Percentiles rank a stretch among this genome's conserved stretches.
Evolutionary conservation across 1,284 basidiomycete genomes (phyloP).

Genomic region (Laetiporus sulphureus): DNA sequence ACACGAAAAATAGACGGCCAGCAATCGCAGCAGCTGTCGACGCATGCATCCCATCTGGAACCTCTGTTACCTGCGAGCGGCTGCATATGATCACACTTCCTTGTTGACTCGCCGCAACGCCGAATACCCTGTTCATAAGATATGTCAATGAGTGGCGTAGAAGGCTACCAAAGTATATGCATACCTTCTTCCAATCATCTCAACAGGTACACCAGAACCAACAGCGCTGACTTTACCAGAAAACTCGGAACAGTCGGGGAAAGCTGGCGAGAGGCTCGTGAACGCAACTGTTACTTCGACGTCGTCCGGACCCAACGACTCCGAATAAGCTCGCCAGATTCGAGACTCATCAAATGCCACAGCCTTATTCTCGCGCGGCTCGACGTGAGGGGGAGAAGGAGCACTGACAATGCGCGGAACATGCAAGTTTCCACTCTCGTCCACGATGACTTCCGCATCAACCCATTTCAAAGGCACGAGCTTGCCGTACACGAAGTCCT

Average conservation of each 20-base stretch:
- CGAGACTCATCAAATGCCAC: slow-evolving; percentile 6
- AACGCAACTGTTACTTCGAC: slow-evolving; percentile 12
- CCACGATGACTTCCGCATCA: slow-evolving; percentile 12
- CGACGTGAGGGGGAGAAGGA: slow-evolving; percentile 5
- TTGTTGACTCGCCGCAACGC: background rate
- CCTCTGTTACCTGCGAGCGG: background rate
- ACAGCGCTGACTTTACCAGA: slow-evolving; percentile 4
- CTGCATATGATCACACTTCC: slow-evolving; percentile 5
- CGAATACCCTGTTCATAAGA: slow-evolving; percentile 3
- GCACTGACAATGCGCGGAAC: slow-evolving; percentile 11
- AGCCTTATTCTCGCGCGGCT: background rate
- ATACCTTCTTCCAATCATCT: background rate
- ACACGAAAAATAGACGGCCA: background rate
- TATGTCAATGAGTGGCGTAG: background rate
- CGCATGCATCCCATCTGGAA: background rate
- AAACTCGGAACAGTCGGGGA: slow-evolving; percentile 10
- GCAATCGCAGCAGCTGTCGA: slow-evolving; percentile 3
- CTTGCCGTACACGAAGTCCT: slow-evolving; percentile 3
- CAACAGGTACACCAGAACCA: slow-evolving; percentile 1
- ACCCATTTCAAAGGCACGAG: slow-evolving; percentile 7
- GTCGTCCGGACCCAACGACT: slow-evolving; percentile 8
- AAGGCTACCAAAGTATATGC: background rate
- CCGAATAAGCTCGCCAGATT: slow-evolving; percentile 12
- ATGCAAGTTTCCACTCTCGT: slow-evolving; percentile 7
- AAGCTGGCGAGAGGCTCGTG: slow-evolving; percentile 7